Evolutionary conservation across 352 stramenopile genomes (phyloP).

Genomic region (Globisporangium parvum): DNA sequence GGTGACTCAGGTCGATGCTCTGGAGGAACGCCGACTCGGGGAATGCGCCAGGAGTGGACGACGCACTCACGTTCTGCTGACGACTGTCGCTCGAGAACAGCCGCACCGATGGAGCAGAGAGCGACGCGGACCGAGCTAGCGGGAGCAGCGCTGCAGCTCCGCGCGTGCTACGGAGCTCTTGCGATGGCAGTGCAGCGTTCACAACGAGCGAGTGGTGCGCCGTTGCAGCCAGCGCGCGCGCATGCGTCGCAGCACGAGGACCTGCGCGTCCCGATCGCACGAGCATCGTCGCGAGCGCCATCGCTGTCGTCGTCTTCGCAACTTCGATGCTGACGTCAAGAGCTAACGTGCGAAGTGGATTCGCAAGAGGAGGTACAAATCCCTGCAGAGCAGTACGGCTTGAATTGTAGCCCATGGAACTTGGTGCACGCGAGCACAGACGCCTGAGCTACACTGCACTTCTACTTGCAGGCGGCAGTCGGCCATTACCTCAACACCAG

Average conservation of each 20-base stretch:
- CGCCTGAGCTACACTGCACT: no score
- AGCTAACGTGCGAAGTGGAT: no score
- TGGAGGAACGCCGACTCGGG: slow-evolving; percentile 40
- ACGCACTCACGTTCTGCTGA: background rate
- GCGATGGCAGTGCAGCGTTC: background rate
- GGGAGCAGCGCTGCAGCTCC: background rate
- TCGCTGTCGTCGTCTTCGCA: background rate
- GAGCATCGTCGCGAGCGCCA: background rate
- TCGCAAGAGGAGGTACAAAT: no score
- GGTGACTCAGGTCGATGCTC: slow-evolving; percentile 38
- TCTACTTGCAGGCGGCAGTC: no score
- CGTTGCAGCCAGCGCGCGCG: background rate
- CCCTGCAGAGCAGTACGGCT: no score
- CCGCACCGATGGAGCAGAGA: background rate
- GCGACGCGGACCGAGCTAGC: background rate
- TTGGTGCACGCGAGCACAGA: no score
- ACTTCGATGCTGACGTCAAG: background rate
- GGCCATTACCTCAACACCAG: no score
- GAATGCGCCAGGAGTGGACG: background rate
- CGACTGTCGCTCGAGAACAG: background rate
- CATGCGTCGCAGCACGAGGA: background rate
- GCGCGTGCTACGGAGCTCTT: background rate
- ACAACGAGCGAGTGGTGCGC: background rate
- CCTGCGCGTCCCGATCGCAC: background rate
- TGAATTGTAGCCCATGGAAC: no score